Evolutionary conservation across 768 basidiomycete genomes (phyloP).

Genomic region (Lentinula sp.): DNA sequence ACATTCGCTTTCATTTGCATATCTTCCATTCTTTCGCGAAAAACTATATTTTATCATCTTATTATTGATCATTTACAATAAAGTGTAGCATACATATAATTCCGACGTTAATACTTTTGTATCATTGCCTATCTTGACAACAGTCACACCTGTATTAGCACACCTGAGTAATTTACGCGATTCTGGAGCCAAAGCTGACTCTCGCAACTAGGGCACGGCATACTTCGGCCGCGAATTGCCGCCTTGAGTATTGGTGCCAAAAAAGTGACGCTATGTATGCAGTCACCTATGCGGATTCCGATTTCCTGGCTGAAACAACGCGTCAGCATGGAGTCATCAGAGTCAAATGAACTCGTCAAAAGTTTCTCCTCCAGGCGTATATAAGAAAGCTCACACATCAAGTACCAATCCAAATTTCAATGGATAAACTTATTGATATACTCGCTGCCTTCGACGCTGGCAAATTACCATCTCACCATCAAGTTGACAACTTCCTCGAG

Average conservation of each 20-base stretch:
- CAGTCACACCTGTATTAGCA: too few relatives aligned
- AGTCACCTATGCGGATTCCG: not conserved
- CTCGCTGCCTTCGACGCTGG: slow-evolving; percentile 66
- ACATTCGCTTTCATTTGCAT: not conserved
- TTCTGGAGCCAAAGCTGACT: not conserved
- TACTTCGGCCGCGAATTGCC: too few relatives aligned
- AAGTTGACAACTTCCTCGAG: slow-evolving; percentile 47
- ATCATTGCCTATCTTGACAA: too few relatives aligned
- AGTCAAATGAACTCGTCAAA: not conserved
- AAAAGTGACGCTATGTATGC: not conserved
- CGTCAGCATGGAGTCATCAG: not conserved
- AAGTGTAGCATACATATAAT: not conserved
- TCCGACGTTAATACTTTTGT: not conserved
- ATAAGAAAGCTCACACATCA: not conserved
- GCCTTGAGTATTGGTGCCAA: not conserved
- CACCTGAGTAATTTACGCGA: too few relatives aligned
- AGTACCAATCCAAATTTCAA: slow-evolving; percentile 17
- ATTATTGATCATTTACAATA: not conserved
- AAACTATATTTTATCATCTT: not conserved
- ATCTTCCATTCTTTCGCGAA: not conserved
- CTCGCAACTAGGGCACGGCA: not conserved
- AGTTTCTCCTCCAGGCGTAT: not conserved
- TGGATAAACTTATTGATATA: slow-evolving; percentile 61
- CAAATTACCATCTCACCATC: slow-evolving; percentile 61
- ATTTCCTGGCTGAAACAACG: not conserved